These are phyloP conservation scores for Apium graveolens DNA, from an alignment of 129 eudicot species.

Conservation along the genomic window DNA sequence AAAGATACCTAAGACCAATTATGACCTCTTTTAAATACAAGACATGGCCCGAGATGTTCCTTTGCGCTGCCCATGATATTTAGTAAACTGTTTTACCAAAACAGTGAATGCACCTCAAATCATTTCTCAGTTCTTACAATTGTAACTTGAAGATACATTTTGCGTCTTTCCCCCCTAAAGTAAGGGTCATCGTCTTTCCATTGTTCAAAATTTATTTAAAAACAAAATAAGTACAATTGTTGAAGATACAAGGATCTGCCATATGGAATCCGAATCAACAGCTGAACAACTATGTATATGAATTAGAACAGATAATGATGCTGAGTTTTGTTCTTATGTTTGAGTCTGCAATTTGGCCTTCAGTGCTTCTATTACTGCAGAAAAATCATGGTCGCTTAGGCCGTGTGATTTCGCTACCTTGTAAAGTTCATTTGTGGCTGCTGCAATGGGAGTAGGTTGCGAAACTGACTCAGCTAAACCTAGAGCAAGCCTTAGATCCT, in stretches of 20 bases:
- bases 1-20: neutral
- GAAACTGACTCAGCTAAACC: conserved; percentile 88
- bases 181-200: neutral
- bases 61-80: neutral
- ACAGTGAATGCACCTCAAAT: neutral
- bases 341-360: conserved; percentile 53
- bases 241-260: neutral
- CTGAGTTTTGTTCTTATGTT: neutral
- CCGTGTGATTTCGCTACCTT: conserved; percentile 85
- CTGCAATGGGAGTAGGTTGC: conserved; percentile 84
- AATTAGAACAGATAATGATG: neutral
- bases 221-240: neutral
- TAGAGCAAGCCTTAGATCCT: conserved; percentile 91
- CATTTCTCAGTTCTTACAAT: neutral
- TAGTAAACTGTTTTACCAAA: neutral
- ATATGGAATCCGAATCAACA: neutral
- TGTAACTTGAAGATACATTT: neutral
- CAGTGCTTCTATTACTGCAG: conserved; percentile 89
- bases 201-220: neutral
- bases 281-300: neutral
- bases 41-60: neutral
- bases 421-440: conserved; percentile 92
- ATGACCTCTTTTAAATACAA: neutral
- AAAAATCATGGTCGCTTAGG: conserved; percentile 76
- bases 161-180: neutral